These are phyloP conservation scores for Clitopilus hobsonii DNA, from an alignment of 768 basidiomycete species.

Conservation along the genomic window DNA sequence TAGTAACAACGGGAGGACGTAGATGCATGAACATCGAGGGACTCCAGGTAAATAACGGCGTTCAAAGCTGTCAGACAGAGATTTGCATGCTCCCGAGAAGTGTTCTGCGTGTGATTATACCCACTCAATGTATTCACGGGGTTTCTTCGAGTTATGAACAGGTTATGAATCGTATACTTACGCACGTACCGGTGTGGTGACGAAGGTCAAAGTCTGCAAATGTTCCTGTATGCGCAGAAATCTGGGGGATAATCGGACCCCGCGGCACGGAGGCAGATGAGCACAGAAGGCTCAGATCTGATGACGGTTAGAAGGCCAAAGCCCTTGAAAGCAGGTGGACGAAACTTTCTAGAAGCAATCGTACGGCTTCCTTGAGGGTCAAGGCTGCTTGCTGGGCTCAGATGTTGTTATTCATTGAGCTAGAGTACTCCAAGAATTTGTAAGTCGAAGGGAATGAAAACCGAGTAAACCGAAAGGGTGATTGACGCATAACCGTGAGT, in stretches of 20 bases:
- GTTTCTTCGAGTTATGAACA: too few species aligned
- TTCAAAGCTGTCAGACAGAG: neutral
- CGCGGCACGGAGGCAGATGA: neutral
- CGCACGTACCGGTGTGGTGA: too few species aligned
- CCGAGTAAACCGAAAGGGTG: neutral
- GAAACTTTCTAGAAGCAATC: neutral
- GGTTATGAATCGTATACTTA: too few species aligned
- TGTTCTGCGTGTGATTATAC: too few species aligned
- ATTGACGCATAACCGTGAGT: slow-evolving; percentile 1
- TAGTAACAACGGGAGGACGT: too few species aligned
- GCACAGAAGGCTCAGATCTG: neutral
- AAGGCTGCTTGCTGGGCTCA: too few species aligned
- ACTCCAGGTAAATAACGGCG: neutral
- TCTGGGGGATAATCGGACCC: neutral
- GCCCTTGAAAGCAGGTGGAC: neutral
- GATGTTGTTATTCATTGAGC: too few species aligned
- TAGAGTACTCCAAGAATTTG: neutral
- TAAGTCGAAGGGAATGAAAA: neutral
- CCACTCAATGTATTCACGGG: too few species aligned
- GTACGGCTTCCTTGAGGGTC: too few species aligned
- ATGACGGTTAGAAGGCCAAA: neutral
- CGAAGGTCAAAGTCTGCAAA: neutral
- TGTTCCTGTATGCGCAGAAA: neutral
- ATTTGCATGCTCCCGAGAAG: neutral
- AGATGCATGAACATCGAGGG: neutral